Conservation (phyloP, 208 protist genomes). For the Naegleria fowleri region DNA sequence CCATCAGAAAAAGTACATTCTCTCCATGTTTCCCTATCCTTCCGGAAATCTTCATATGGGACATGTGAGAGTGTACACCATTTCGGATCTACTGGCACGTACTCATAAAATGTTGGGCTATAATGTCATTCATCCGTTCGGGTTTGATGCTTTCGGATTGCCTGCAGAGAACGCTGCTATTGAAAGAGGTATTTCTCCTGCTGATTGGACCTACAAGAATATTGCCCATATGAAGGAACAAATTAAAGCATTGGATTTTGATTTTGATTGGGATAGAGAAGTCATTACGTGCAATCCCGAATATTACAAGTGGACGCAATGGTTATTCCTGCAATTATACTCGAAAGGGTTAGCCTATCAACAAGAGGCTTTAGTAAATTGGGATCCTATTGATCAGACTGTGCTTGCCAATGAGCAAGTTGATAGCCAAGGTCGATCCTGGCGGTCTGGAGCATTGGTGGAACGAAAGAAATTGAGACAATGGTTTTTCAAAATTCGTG, state of each 20-base stretch:
- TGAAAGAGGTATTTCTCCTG: conserved; percentile 47
- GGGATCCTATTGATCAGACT: conserved; percentile 64
- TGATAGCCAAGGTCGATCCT: conserved; percentile 56
- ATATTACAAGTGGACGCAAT: conserved; percentile 74
- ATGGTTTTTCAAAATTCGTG: conserved; percentile 68
- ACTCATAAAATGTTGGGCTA: conserved; percentile 12
- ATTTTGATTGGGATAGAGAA: conserved; percentile 64
- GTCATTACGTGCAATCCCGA: conserved; percentile 56
- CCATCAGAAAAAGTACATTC: not conserved
- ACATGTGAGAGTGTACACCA: conserved; percentile 30
- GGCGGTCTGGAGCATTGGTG: conserved; percentile 65
- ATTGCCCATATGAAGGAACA: conserved; percentile 60
- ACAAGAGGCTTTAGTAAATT: conserved; percentile 51
- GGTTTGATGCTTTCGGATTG: conserved; percentile 76
- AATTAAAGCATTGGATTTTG: conserved; percentile 50
- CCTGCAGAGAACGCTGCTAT: conserved; percentile 73
- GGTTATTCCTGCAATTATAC: conserved; percentile 62
- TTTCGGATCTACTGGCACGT: not conserved
- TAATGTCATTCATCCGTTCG: conserved; percentile 71
- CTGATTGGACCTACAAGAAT: conserved; percentile 58
- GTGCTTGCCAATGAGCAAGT: conserved; percentile 76
- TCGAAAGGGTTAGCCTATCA: conserved; percentile 57
- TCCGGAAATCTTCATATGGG: conserved; percentile 26
- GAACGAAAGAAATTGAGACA: conserved; percentile 55
- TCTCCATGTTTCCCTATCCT: conserved; percentile 30